Conservation (phyloP, 2,329 filamentous ascomycete species). For the Coniochaeta sp. region DNA sequence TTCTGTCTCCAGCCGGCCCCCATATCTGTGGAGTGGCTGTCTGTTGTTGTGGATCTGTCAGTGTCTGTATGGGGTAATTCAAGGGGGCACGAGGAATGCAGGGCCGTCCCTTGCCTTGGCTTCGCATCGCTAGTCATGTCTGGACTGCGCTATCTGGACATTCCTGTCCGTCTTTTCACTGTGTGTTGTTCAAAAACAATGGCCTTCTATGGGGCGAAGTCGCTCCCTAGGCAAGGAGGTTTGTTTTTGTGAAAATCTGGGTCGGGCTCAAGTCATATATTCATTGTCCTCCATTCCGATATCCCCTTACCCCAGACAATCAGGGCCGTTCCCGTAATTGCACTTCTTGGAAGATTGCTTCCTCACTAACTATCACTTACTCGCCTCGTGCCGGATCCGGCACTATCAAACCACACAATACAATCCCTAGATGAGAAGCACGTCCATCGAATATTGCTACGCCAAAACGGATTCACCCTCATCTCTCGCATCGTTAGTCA, state of each 20-base stretch:
- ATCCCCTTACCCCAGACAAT: background rate
- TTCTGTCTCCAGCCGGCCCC: too few relatives aligned
- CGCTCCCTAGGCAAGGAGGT: background rate
- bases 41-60: background rate
- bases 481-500: background rate
- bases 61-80: background rate
- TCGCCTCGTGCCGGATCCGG: too few relatives aligned
- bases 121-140: background rate
- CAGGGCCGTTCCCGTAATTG: background rate
- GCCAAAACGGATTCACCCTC: background rate
- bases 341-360: background rate
- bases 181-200: background rate
- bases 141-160: background rate
- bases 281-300: background rate
- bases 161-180: background rate
- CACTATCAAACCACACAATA: too few relatives aligned
- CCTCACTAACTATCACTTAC: background rate
- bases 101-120: background rate
- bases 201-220: background rate
- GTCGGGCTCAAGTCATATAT: background rate
- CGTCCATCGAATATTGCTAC: background rate
- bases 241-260: constrained; percentile 1
- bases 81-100: constrained; percentile 1
- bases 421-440: background rate
- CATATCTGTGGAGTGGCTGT: too few relatives aligned